These are phyloP conservation scores for Mrakia hoshinonis DNA, from an alignment of 768 basidiomycete species.

Conservation along the genomic window DNA sequence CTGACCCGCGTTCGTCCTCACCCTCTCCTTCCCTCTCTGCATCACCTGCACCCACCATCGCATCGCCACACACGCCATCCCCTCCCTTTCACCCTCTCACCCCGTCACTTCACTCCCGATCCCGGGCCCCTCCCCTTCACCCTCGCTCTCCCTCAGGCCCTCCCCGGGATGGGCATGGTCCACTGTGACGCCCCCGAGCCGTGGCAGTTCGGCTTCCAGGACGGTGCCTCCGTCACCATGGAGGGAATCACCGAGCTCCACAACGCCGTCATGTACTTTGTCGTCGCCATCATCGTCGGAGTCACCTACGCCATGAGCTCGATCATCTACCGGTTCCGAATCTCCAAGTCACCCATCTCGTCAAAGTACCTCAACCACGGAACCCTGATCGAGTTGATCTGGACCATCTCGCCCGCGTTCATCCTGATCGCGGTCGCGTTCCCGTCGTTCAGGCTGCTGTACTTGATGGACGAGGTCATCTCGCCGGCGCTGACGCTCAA, in stretches of 20 bases:
- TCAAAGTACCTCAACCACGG: conserved; percentile 32
- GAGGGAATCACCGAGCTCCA: conserved; percentile 29
- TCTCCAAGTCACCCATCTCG: conserved; percentile 28
- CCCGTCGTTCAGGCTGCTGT: conserved; percentile 33
- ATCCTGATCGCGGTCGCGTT: conserved; percentile 32
- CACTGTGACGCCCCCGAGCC: conserved; percentile 21
- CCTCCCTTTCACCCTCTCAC: too few relatives aligned
- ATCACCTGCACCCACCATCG: too few relatives aligned
- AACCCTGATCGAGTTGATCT: conserved; percentile 32
- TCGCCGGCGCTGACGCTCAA: conserved; percentile 32
- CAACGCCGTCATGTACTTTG: conserved; percentile 25
- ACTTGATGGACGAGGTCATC: conserved; percentile 34
- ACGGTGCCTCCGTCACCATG: conserved; percentile 23
- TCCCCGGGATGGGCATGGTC: neutral
- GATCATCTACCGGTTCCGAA: conserved; percentile 30
- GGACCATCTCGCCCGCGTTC: conserved; percentile 33
- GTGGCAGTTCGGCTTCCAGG: conserved; percentile 26
- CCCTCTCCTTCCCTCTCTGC: too few relatives aligned
- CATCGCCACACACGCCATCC: too few relatives aligned
- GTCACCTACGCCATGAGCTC: conserved; percentile 29
- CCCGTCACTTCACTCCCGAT: too few relatives aligned
- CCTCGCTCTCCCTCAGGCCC: conserved; percentile 32
- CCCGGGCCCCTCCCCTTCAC: too few relatives aligned
- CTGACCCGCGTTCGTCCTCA: too few relatives aligned
- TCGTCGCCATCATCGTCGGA: conserved; percentile 30